A percentile compares a stretch with the other conserved stretches of the same genome.
These are phyloP conservation scores for Prunus fruticosa DNA, from an alignment of 306 rosid species.

Conservation along the genomic window DNA sequence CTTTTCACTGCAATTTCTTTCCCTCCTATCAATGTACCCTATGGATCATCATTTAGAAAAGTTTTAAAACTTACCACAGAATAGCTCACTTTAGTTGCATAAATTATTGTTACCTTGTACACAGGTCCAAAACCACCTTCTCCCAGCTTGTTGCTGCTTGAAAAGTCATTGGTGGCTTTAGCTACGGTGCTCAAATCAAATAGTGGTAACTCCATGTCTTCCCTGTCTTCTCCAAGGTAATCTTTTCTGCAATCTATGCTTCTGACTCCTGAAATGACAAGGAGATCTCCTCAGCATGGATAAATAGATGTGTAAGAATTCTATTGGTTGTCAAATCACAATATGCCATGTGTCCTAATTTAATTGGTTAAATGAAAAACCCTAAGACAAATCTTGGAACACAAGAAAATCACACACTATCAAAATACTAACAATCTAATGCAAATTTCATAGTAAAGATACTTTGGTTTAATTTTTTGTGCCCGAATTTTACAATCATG, in stretches of 20 bases:
- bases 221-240: not conserved
- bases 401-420: not conserved
- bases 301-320: not conserved
- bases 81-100: not conserved
- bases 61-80: not conserved
- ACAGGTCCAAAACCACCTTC: conserved; percentile 28
- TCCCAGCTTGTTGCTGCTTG: conserved; percentile 9
- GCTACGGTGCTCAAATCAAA: conserved; percentile 13
- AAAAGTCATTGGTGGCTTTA: conserved; percentile 20
- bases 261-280: not conserved
- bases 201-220: conserved; percentile 15
- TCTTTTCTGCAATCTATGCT: not conserved
- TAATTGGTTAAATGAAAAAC: too few relatives aligned
- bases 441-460: not conserved
- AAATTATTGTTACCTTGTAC: conserved; percentile 14
- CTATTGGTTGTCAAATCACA: too few relatives aligned
- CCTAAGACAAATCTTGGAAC: too few relatives aligned
- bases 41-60: not conserved
- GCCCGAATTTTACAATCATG: not conserved
- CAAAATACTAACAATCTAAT: not conserved
- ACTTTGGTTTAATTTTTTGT: not conserved
- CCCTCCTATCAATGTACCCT: conserved; percentile 1
- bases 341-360: too few relatives aligned
- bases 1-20: conserved; percentile 2
- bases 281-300: not conserved